Evolutionary conservation across 345 rosid genomes (phyloP), one percentile per base, ranked within the genome.

Genomic region (Linum trigynum): DNA sequence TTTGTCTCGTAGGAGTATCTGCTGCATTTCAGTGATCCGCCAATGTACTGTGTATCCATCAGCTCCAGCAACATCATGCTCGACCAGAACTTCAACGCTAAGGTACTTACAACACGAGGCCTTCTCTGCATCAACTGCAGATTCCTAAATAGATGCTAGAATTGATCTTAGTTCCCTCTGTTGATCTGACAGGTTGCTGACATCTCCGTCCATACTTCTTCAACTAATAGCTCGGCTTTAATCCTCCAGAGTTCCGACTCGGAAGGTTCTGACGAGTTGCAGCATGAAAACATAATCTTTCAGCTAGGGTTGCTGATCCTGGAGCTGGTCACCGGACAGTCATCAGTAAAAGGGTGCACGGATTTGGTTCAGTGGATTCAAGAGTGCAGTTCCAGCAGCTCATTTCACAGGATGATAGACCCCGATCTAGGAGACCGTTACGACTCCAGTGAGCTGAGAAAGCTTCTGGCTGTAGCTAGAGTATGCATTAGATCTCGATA

Each of bases 321-420:
- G 72, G 99, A 90, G 79, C 83, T 94, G 43, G 67, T 94, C 71
- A 90, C 99, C 1, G 99, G 99, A 15, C 95, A 86, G 65, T 88
- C 96, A 65, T 85, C 99, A 0, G 95, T 83, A 39, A 71, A 80
- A 59, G 94, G 82, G 59, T 83, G 79, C 5, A 69, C 71, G 0
- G 85, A 82, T 71, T 63, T 90, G 74, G 76, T 90, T 72, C 81
- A 94, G 65, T 90, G 99, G 99, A 85, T 90, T 57, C 89, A 82
- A 72, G 89, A 83, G 71, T 76, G 88, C 37, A 77, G 84, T 62
- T 69, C 83, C 8, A 71, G 85, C 59, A 84, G 77, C 67, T 90
- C 96, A 5, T 81, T 88, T 5, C 82, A 85, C 39, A 86, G 79
- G 64, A 87, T 94, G 92, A 86, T 94, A 67, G 95, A 94, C 66